Conservation (phyloP, 768 basidiomycete species). For the Nidularia pulvinata region DNA sequence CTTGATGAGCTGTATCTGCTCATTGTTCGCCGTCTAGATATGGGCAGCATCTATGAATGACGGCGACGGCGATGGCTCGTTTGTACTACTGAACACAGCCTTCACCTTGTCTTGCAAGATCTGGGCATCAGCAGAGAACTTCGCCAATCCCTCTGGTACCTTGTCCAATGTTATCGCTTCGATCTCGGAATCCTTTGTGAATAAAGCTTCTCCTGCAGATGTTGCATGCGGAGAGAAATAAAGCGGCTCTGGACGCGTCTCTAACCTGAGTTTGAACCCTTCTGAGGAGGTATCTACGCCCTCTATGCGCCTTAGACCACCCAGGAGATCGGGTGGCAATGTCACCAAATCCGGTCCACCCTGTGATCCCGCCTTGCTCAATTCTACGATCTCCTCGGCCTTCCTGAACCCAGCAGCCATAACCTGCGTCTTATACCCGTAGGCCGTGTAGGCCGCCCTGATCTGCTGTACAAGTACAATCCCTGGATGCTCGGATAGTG, state of each 20-base stretch:
- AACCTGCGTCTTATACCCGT: constrained; percentile 20
- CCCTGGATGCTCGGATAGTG: constrained; percentile 24
- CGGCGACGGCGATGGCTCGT: background rate
- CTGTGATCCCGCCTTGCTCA: constrained; percentile 17
- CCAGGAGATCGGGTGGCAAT: constrained; percentile 27
- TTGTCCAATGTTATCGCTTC: constrained; percentile 28
- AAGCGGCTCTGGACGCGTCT: constrained; percentile 2
- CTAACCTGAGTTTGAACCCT: background rate
- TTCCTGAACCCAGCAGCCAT: constrained; percentile 34
- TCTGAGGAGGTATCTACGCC: constrained; percentile 2
- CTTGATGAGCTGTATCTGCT: too few species aligned
- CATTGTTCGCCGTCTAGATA: too few species aligned
- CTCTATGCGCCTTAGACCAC: constrained; percentile 13
- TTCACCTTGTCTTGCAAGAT: constrained; percentile 20
- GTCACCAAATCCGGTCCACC: constrained; percentile 30
- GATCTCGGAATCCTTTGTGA: constrained; percentile 14
- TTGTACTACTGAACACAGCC: background rate
- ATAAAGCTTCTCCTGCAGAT: constrained; percentile 10
- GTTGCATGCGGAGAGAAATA: constrained; percentile 9
- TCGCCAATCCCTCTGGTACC: constrained; percentile 30
- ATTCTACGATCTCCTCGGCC: constrained; percentile 26
- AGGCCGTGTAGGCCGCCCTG: constrained; percentile 16
- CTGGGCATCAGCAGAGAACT: constrained; percentile 28
- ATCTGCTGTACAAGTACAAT: constrained; percentile 26
- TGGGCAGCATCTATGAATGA: background rate